Evolutionary conservation across 805 yeast species (phyloP).

Genomic region (Metschnikowia matae): DNA sequence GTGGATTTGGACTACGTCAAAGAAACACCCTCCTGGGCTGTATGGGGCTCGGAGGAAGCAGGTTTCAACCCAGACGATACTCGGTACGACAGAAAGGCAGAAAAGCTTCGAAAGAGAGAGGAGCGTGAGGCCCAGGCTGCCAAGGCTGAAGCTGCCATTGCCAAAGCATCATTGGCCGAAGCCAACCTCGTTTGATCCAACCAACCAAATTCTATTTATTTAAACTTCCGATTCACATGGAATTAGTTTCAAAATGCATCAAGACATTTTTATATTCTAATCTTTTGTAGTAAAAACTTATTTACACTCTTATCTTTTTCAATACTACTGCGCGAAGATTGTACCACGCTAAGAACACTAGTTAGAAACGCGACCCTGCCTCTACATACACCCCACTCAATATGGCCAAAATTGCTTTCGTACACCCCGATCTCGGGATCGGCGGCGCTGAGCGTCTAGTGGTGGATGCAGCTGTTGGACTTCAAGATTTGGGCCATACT

Average conservation of each 20-base stretch:
- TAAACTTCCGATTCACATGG: background rate
- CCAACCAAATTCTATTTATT: background rate
- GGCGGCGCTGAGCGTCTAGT: slow-evolving; percentile 98
- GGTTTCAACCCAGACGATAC: slow-evolving; percentile 90
- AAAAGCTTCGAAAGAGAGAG: slow-evolving; percentile 45
- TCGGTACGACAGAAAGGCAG: slow-evolving; percentile 60
- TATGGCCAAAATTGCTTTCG: slow-evolving; percentile 60
- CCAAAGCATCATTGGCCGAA: slow-evolving; percentile 3
- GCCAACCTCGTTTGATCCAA: background rate
- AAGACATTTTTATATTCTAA: background rate
- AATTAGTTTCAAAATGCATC: background rate
- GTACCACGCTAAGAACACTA: background rate
- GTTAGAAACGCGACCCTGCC: background rate
- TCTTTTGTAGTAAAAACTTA: no score
- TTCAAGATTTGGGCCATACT: slow-evolving; percentile 56
- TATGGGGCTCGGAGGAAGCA: slow-evolving; percentile 78
- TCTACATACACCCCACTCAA: background rate
- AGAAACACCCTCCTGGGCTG: slow-evolving; percentile 88
- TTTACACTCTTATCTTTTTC: background rate
- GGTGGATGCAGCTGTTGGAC: slow-evolving; percentile 89
- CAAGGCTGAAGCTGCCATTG: slow-evolving; percentile 5
- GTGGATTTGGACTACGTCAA: slow-evolving; percentile 75
- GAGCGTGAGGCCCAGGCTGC: slow-evolving; percentile 31
- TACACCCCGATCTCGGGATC: slow-evolving; percentile 95
- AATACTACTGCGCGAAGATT: background rate